Conservation (phyloP, 2,329 filamentous ascomycete genomes). For the Graphiopsis chlorocephala region DNA sequence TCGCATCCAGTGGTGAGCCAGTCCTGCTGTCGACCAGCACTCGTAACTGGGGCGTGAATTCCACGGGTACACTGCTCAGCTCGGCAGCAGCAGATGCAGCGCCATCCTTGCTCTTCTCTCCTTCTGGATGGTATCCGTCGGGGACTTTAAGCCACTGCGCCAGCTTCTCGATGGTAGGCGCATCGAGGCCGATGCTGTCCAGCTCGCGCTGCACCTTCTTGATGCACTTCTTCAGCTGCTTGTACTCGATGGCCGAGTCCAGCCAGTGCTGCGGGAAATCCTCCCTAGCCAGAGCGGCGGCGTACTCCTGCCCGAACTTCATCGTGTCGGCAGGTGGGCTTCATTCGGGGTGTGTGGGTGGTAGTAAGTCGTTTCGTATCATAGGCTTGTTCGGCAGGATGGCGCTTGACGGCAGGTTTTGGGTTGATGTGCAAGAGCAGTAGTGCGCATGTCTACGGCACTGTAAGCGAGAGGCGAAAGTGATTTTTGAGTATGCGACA, state of each 20-base stretch:
- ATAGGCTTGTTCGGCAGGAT: background rate
- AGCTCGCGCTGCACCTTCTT: slow-evolving; percentile 76
- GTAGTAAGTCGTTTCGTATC: background rate
- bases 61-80: slow-evolving; percentile 27
- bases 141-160: slow-evolving; percentile 42
- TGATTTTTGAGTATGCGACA: background rate
- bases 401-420: background rate
- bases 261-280: slow-evolving; percentile 72
- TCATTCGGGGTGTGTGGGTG: slow-evolving; percentile 1
- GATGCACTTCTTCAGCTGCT: slow-evolving; percentile 83
- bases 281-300: slow-evolving; percentile 65
- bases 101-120: slow-evolving; percentile 21
- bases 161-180: slow-evolving; percentile 65
- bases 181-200: slow-evolving; percentile 66
- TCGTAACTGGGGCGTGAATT: slow-evolving; percentile 66
- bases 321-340: slow-evolving; percentile 45
- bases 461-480: background rate
- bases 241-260: slow-evolving; percentile 75
- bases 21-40: slow-evolving; percentile 66
- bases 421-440: background rate
- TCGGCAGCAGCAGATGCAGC: slow-evolving; percentile 25
- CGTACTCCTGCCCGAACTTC: slow-evolving; percentile 84
- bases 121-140: background rate
- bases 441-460: background rate
- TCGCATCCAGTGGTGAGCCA: slow-evolving; percentile 66